Evolutionary conservation across 257 asterid genomes (phyloP).

Genomic region (Penstemon eatonii): DNA sequence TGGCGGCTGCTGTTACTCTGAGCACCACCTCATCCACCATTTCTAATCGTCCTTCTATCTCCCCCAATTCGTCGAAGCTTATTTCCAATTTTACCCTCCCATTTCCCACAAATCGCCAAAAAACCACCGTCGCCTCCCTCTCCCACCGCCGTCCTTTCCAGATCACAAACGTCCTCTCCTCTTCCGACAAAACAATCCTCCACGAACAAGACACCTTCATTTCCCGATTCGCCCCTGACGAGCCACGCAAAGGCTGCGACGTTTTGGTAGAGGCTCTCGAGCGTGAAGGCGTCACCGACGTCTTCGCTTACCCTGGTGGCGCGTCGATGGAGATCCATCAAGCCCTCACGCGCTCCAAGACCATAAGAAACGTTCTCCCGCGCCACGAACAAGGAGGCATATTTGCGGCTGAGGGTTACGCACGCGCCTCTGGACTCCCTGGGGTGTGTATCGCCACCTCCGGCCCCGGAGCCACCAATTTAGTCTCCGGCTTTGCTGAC

Average conservation of each 20-base stretch:
- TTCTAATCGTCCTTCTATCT: constrained; percentile 1
- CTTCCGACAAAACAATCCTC: constrained; percentile 19
- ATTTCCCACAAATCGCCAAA: constrained; percentile 27
- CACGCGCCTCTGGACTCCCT: constrained; percentile 67
- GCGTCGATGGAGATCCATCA: constrained; percentile 88
- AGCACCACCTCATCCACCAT: constrained; percentile 33
- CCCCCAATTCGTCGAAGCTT: constrained; percentile 24
- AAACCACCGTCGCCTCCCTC: constrained; percentile 12
- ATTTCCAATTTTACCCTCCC: constrained; percentile 29
- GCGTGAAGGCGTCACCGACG: constrained; percentile 76
- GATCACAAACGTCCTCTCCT: constrained; percentile 37
- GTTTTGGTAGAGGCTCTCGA: constrained; percentile 83
- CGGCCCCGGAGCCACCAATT: constrained; percentile 91
- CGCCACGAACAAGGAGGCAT: constrained; percentile 91
- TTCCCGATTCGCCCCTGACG: constrained; percentile 62
- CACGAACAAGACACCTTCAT: constrained; percentile 28
- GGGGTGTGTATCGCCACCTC: constrained; percentile 92
- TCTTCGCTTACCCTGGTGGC: constrained; percentile 87
- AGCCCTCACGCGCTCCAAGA: constrained; percentile 69
- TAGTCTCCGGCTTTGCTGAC: constrained; percentile 77
- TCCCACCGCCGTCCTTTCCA: constrained; percentile 36
- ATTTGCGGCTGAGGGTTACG: constrained; percentile 88
- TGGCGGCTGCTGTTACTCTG: constrained; percentile 42
- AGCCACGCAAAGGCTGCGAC: constrained; percentile 77
- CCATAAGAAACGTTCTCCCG: constrained; percentile 72